Conservation (phyloP, 148 eudicot genomes). For the Amaranthus hypochondriacus region DNA sequence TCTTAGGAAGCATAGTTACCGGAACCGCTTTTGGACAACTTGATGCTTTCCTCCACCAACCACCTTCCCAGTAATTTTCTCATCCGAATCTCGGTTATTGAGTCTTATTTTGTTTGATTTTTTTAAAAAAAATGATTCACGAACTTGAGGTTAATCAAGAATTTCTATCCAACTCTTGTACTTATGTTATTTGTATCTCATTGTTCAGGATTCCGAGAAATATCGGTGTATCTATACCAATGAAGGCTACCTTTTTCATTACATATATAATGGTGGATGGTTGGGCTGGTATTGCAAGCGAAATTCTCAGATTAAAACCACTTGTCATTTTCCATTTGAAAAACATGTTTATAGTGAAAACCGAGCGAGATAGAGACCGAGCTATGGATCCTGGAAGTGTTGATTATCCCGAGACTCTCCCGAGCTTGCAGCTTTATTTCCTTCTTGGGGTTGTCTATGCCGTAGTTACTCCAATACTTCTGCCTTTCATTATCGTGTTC, state of each 20-base stretch:
- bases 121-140: no score
- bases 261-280: conserved; percentile 98
- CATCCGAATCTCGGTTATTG: conserved; percentile 1
- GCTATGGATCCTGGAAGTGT: conserved; percentile 94
- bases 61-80: conserved; percentile 71
- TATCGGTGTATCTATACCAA: conserved; percentile 90
- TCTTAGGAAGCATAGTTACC: conserved; percentile 81
- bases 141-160: not conserved
- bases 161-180: not conserved
- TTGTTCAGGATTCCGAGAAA: conserved; percentile 70
- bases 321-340: conserved; percentile 78
- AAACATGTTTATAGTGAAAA: conserved; percentile 89
- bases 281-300: conserved; percentile 94
- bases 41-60: conserved; percentile 77
- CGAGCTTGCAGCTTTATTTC: conserved; percentile 85
- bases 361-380: conserved; percentile 77
- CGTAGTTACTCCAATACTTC: conserved; percentile 77
- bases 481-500: conserved; percentile 87
- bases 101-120: not conserved
- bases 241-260: conserved; percentile 97
- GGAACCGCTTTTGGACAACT: conserved; percentile 96
- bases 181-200: not conserved
- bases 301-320: conserved; percentile 81
- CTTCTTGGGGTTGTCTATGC: conserved; percentile 92
- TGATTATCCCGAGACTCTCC: conserved; percentile 69